Conservation (phyloP, 495 filamentous ascomycete species). For the Parathielavia hyrcaniae region DNA sequence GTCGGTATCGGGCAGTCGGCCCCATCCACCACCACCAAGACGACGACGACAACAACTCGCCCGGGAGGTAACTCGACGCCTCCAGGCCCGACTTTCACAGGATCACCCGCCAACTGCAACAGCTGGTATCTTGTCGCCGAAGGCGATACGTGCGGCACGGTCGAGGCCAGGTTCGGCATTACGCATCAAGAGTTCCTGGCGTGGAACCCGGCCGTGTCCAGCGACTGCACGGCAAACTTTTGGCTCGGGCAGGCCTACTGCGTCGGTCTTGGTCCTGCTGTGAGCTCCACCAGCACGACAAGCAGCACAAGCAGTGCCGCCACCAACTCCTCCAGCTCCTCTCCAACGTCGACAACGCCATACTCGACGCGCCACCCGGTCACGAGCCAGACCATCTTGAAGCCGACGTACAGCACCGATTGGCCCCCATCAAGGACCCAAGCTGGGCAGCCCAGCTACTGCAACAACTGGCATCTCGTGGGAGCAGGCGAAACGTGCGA, state of each 20-base stretch:
- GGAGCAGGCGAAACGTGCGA: slow-evolving; percentile 1
- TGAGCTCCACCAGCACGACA: background rate
- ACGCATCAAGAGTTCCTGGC: slow-evolving; percentile 14
- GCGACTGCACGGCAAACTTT: slow-evolving; percentile 17
- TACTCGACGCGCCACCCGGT: slow-evolving; percentile 15
- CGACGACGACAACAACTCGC: too few species aligned
- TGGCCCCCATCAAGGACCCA: slow-evolving; percentile 18
- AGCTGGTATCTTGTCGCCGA: slow-evolving; percentile 13
- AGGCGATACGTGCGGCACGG: slow-evolving; percentile 3
- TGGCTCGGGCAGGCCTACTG: slow-evolving; percentile 22
- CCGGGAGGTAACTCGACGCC: too few species aligned
- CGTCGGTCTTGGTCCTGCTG: slow-evolving; percentile 10
- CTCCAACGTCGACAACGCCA: background rate
- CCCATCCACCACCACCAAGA: too few species aligned
- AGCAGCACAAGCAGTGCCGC: background rate
- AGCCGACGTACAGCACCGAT: too few species aligned
- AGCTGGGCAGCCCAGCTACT: slow-evolving; percentile 22
- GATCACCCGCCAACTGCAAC: slow-evolving; percentile 21
- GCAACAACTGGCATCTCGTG: slow-evolving; percentile 19
- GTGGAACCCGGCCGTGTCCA: slow-evolving; percentile 24
- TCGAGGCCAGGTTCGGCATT: slow-evolving; percentile 16
- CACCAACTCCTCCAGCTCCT: background rate
- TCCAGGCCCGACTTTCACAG: too few species aligned
- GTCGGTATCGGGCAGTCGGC: background rate
- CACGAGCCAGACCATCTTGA: too few species aligned